Base-by-base conservation (phyloP, 352 stramenopile species). In the Globisporangium megalacanthum region DNA sequence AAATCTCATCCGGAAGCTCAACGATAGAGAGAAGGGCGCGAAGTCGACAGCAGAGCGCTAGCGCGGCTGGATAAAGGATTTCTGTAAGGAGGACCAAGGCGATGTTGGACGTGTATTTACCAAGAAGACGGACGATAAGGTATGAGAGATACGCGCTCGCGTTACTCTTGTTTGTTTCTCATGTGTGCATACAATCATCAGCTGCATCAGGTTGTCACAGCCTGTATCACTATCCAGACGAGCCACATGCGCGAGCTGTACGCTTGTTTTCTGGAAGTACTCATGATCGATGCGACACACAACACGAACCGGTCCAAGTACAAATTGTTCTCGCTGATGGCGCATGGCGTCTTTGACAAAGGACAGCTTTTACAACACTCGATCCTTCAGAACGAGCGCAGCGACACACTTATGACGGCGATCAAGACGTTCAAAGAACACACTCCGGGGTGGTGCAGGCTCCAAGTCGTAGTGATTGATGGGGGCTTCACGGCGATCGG, bases 401-500 rank as follows among this genome's bases (percentile, higher is more conserved):
- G 45, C 0, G 15, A 53, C n/a, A 64, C 56, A 14, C 58, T 72
- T 4, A 3, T 62, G 14, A 63, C 55, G 0, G 54, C 55, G 14
- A 54, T 71, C 3, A 49, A 58, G 17, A 29, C 61, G 35, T 71
- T 72, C 57, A 70, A 69, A 29, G 29, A 45, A 3, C 44, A 54
- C 52, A 69, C 72, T n/a, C 58, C 62, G 0, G 36, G 31, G 0
- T 75, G 57, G 57, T 36, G 5, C 0, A 48, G 58, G 5, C 49
- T 75, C 0, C 19, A 60, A 22, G 58, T 37, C 25, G 61, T 72
- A 0, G 15, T 70, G 7, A 61, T 72, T 9, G 59, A 72, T 39
- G 66, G 72, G 44, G 64, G 70, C n/a, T 73, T 77, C 49, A 65
- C 49, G 0, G 62, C 71, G 29, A 62, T 62, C 1, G 22, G 1